phyloP scores from a whole-genome alignment of 1,284 basidiomycete species.

The Leccinum holopus region DNA sequence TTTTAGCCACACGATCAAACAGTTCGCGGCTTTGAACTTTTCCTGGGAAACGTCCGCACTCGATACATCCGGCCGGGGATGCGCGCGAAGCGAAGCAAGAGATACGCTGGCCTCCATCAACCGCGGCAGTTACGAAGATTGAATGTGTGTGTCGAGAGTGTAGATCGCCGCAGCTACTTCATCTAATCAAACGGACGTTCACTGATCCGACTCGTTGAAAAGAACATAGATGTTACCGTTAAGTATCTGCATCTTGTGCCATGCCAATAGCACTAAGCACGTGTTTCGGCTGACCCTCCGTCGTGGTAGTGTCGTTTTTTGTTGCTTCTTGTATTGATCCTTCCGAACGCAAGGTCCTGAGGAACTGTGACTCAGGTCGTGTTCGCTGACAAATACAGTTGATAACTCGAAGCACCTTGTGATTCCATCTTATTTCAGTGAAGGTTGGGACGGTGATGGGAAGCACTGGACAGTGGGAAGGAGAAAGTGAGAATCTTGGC shows the following conservation, averaged over 20 bases:
- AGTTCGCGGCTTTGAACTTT: constrained; percentile 74
- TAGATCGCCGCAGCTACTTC: constrained; percentile 81
- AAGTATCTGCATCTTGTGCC: constrained; percentile 84
- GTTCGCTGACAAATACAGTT: too few species aligned
- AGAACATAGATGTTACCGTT: constrained; percentile 53
- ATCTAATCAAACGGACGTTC: constrained; percentile 41
- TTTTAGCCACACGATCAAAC: constrained; percentile 73
- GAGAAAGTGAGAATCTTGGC: too few species aligned
- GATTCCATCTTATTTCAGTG: too few species aligned
- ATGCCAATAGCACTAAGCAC: constrained; percentile 81
- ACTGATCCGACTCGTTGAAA: not conserved
- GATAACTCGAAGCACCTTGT: too few species aligned
- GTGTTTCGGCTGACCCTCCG: constrained; percentile 75
- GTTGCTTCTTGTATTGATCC: constrained; percentile 62
- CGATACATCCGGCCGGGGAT: constrained; percentile 76
- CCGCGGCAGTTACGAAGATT: constrained; percentile 57
- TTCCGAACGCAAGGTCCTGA: constrained; percentile 71
- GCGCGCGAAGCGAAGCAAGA: constrained; percentile 55
- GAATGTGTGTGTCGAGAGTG: constrained; percentile 80
- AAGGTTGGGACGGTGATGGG: too few species aligned
- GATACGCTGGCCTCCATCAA: constrained; percentile 21
- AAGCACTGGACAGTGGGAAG: too few species aligned
- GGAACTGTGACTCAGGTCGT: too few species aligned
- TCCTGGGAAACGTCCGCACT: constrained; percentile 72
- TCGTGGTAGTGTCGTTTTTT: constrained; percentile 71